A percentile compares a stretch with the other conserved stretches of the same genome.
Evolutionary conservation across 2,329 filamentous ascomycete genomes (phyloP).

Genomic region (Pestalotiopsis sp.): DNA sequence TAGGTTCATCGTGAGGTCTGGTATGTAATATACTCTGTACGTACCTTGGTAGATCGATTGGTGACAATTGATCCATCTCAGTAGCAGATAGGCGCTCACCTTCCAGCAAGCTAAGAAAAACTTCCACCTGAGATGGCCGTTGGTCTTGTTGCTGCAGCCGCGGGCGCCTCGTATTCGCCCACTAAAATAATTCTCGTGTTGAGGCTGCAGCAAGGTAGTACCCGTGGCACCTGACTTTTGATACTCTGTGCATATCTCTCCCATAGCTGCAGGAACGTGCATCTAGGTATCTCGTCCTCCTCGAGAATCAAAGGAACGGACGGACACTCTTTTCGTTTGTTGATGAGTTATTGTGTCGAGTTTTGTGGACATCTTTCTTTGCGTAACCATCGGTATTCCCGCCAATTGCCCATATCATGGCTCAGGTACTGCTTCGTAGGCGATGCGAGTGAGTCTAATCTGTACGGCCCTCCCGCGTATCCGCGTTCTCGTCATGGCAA

Average conservation of each 20-base stretch:
- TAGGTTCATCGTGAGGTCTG: neutral
- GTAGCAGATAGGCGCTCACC: neutral
- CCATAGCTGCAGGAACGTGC: neutral
- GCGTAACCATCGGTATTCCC: neutral
- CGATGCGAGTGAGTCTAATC: neutral
- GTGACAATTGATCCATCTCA: neutral
- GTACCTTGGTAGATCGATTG: neutral
- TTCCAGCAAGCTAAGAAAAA: neutral
- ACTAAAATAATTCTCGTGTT: neutral
- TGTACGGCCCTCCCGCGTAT: neutral
- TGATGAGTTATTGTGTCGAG: too few relatives aligned
- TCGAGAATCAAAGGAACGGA: neutral
- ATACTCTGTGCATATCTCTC: neutral
- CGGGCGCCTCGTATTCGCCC: conserved; percentile 10
- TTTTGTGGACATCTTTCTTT: neutral
- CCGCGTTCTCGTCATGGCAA: neutral
- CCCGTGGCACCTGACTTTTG: neutral
- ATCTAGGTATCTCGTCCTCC: neutral
- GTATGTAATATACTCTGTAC: neutral
- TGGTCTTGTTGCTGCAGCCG: neutral
- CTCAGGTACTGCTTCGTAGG: too few relatives aligned
- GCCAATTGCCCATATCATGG: too few relatives aligned
- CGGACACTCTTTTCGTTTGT: too few relatives aligned
- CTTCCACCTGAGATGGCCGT: conserved; percentile 8
- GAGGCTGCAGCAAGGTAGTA: conserved; percentile 1